Base-by-base conservation (phyloP, 75 land plant species). In the Pseudotsuga menziesii region DNA sequence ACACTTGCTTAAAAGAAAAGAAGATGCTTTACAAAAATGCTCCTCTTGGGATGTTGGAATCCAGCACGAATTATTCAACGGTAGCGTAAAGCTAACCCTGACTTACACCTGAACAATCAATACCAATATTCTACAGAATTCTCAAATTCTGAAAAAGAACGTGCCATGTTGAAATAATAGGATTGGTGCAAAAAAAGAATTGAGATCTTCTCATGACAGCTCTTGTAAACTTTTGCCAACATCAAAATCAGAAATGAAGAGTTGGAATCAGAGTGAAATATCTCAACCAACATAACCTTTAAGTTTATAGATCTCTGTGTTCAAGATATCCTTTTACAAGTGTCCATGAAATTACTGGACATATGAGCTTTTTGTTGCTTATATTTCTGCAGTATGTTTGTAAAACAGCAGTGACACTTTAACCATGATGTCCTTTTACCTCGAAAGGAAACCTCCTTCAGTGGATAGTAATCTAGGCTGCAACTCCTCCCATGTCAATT, bases 401-500 rank as follows among this genome's bases (percentile, higher is more conserved):
- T 35, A 20, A 3, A 8, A 41, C 17, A 29, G 16, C 12, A 5
- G 32, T 27, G 15, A 69, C 32, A 39, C 72, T 69, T 3, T 39
- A 35, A 39, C 12, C 2, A 17, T 22, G 41, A 12, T 9, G 0
- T 69, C 41, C 72, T 69, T 41, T 69, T 69, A 69, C 35, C 41
- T 69, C 41, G 39, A 69, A 69, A 69, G 72, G 44, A 69, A 69
- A 69, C 61, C 61, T 16, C 76, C 76, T 54, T 74, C 76, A 9
- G 32, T 23, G 1, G 76, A 74, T 3, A 74, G 66, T n/a, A 78
- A 48, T 23, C 56, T 78, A 23, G 79, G 78, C 36, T 78, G 56
- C 22, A 78, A 73, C 79, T 78, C 79, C 57, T 78, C 75, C 79
- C 79, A 78, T 44, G 75, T 76, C 75, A 78, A 48, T 74, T 76